Evolutionary conservation across 2,329 filamentous ascomycete species (phyloP), one percentile per base, ranked within the genome.

Genomic region (Aspergillus sojae): DNA sequence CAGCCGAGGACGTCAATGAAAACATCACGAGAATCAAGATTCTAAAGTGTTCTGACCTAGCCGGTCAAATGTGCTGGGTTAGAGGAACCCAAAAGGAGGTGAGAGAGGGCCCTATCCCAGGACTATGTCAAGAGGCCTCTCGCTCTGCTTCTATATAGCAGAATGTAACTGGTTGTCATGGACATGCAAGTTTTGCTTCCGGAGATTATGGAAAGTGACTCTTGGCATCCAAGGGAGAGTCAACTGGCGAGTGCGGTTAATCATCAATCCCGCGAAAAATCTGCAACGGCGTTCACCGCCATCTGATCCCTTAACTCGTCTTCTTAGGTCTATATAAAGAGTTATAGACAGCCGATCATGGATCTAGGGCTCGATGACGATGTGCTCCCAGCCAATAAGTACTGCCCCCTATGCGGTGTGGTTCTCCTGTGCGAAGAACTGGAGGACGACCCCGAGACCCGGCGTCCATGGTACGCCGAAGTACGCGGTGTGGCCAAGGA

Each of bases 391-490:
- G 5, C 21, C n/a, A 36, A 54, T 36, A 36, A 54, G 19, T 54
- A 21, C 52, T 54, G 52, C 52, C 19, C 52, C 0, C 19, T 54
- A 54, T 54, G 52, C 7, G 52, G 52, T 11, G 52, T 54, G 30
- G n/a, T 54, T 23, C 52, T 54, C 7, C 28, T 54, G n/a, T 54
- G 52, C 19, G 52, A 54, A 36, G 52, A 36, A 1, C 19, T 36
- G 12, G 52, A 54, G 16, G 52, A 54, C 1, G 4, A 21, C 30
- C 30, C 52, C 30, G 52, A 54, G 4, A 34, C 52, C 3, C 52
- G 30, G 19, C 30, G 52, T n/a, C 52, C 52, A 23, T 54, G 52
- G 52, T 54, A 54, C 30, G 52, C 52, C 19, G 52, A 54, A 54
- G 52, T 54, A 21, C 52, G 52, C 6, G 52, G 19, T 10, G 30